Evolutionary conservation across 1,139 yeast species (phyloP).

Genomic region (Pichia sp.): DNA sequence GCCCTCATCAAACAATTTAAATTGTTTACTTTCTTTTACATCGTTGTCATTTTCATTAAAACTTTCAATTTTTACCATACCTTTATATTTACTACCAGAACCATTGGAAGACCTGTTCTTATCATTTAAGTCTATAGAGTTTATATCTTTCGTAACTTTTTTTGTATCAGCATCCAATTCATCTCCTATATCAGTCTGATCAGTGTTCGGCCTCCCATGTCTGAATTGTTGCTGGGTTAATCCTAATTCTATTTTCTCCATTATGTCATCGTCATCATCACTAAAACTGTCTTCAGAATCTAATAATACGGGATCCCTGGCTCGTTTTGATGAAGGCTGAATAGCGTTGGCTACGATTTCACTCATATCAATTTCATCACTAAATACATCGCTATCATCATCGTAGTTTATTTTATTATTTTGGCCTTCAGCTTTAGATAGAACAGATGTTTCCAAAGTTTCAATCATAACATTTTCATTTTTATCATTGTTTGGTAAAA

Average conservation of each 20-base stretch:
- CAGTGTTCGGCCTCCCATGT: slow-evolving; percentile 9
- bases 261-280: slow-evolving; percentile 27
- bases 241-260: slow-evolving; percentile 14
- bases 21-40: slow-evolving; percentile 1
- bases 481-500: not conserved
- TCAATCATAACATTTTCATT: not conserved
- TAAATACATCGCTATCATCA: slow-evolving; percentile 17
- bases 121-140: not conserved
- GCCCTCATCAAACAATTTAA: slow-evolving; percentile 17
- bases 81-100: slow-evolving; percentile 6
- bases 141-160: not conserved
- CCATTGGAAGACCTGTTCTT: not conserved
- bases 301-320: not conserved
- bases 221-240: slow-evolving; percentile 1
- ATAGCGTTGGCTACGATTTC: slow-evolving; percentile 22
- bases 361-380: slow-evolving; percentile 29
- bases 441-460: no score
- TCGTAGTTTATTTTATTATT: not conserved
- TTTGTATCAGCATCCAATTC: slow-evolving; percentile 3
- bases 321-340: slow-evolving; percentile 2
- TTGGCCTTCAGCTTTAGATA: not conserved
- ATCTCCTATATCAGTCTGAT: slow-evolving; percentile 13
- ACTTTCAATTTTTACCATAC: slow-evolving; percentile 2
- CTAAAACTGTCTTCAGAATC: slow-evolving; percentile 21
- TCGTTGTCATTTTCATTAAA: not conserved